Percentiles rank a stretch among this genome's conserved stretches.
These are phyloP conservation scores for Spencermartinsiella europaea DNA, from an alignment of 805 yeast genomes.

Conservation along the genomic window DNA sequence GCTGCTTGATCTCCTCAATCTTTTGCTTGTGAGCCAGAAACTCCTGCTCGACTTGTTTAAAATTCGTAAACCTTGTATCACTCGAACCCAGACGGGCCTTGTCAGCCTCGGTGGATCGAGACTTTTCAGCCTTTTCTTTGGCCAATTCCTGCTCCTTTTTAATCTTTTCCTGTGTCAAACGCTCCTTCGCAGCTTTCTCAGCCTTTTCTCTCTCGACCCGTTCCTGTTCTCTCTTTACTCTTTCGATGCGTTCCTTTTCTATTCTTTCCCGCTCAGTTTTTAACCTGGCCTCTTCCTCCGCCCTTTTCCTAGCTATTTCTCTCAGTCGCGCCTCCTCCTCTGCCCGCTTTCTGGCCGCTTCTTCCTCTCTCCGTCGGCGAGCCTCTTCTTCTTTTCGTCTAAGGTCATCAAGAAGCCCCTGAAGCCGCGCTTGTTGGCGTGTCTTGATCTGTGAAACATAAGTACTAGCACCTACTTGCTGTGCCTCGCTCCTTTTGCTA, in stretches of 20 bases:
- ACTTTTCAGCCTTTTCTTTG: slow-evolving; percentile 23
- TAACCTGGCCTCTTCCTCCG: slow-evolving; percentile 13
- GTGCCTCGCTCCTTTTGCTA: neutral
- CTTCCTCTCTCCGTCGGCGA: slow-evolving; percentile 7
- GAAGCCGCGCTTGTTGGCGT: slow-evolving; percentile 3
- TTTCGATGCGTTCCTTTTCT: slow-evolving; percentile 21
- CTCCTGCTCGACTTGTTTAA: slow-evolving; percentile 28
- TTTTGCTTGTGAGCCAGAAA: slow-evolving; percentile 29
- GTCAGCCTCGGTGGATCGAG: slow-evolving; percentile 23
- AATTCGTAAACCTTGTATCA: slow-evolving; percentile 19
- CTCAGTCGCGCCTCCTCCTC: slow-evolving; percentile 10
- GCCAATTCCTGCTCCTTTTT: slow-evolving; percentile 21
- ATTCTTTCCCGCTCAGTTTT: slow-evolving; percentile 7
- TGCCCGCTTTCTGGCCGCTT: slow-evolving; percentile 1
- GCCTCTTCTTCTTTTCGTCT: slow-evolving; percentile 15
- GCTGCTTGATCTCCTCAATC: slow-evolving; percentile 47
- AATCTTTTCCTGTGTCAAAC: slow-evolving; percentile 24
- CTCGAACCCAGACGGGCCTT: slow-evolving; percentile 17
- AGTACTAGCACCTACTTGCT: neutral
- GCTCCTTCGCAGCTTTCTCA: slow-evolving; percentile 19
- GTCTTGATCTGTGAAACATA: neutral
- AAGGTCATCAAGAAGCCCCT: slow-evolving; percentile 15
- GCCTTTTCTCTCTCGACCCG: slow-evolving; percentile 16
- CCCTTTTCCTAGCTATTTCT: slow-evolving; percentile 8
- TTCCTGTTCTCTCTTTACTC: slow-evolving; percentile 13